Evolutionary conservation across 148 eudicot genomes (phyloP), one percentile per base, ranked within the genome.

Genomic region (Arctostaphylos glauca): DNA sequence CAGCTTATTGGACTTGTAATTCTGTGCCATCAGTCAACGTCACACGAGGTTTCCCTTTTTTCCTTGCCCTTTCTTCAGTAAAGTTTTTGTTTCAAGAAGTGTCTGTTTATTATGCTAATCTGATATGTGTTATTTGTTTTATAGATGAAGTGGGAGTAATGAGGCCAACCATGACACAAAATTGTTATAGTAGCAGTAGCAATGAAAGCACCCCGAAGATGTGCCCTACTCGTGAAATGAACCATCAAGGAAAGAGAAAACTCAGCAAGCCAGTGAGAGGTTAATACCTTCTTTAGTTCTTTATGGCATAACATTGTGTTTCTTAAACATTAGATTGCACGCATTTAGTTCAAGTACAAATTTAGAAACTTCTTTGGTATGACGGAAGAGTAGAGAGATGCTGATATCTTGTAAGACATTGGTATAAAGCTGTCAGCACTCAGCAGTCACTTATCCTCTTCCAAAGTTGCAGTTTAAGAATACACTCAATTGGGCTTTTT

Each of bases 171-270:
- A 80, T 80, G 70, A 55, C 80, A 49, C 83, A 81, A 38, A 82
- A 77, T 55, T 80, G 87, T 83, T 86, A 84, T 80, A 83, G 90
- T 87, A 86, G 89, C 78, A 85, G 90, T 68, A 87, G 88, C 82
- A 86, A 77, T 76, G 88, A 82, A 70, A 85, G 88, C 68, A 52
- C 74, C 47, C 81, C 68, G 64, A 84, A 70, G 14, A 9, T 76
- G 54, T 82, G 83, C 85, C 82, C 87, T 18, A 56, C 75, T 50
- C 46, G 74, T 68, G 82, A 79, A 56, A 31, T 71, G 5, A 41
- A 78, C 70, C 47, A 80, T 78, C 84, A 80, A 53, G 75, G 49
- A n/a, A 53, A 47, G 52, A 71, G 47, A 56, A 58, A 5, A 73
- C 50, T 72, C 16, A 78, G 47, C 46, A 73, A 81, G 76, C 86